phyloP scores from a whole-genome alignment of 495 filamentous ascomycete species.

The Aspergillus ostianus region DNA sequence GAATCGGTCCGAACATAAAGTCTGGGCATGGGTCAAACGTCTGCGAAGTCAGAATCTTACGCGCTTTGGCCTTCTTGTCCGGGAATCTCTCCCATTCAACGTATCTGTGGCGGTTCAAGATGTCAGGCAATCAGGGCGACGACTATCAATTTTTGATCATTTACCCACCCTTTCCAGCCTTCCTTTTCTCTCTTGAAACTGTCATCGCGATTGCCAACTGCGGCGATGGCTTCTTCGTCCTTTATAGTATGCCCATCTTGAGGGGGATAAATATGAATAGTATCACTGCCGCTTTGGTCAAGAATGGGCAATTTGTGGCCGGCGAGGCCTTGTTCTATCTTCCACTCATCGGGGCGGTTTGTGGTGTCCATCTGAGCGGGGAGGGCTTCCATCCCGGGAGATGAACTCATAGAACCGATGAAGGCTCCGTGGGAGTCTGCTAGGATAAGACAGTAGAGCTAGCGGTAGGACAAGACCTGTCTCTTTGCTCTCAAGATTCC shows the following conservation, averaged over 20 bases:
- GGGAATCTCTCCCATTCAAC: conserved; percentile 71
- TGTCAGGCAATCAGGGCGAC: not conserved
- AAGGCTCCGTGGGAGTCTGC: too few species aligned
- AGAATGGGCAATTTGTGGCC: conserved; percentile 46
- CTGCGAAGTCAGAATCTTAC: conserved; percentile 54
- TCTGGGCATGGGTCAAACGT: conserved; percentile 58
- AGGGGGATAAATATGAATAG: conserved; percentile 21
- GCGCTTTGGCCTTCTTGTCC: conserved; percentile 58
- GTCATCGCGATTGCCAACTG: conserved; percentile 34
- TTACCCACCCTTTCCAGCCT: conserved; percentile 37
- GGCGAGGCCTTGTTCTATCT: conserved; percentile 50
- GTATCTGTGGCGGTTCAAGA: conserved; percentile 31
- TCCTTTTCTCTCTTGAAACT: conserved; percentile 33
- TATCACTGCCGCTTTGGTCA: conserved; percentile 40
- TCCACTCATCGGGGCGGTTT: conserved; percentile 53
- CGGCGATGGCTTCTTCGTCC: conserved; percentile 33
- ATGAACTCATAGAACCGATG: too few species aligned
- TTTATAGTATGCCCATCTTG: conserved; percentile 24
- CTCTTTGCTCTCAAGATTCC: too few species aligned
- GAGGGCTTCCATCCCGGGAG: too few species aligned
- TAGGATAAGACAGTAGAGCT: too few species aligned
- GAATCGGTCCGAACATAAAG: conserved; percentile 58
- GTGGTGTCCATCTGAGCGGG: conserved; percentile 13
- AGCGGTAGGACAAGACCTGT: too few species aligned
- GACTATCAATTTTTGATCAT: not conserved